Base-by-base conservation (phyloP, 2,329 filamentous ascomycete species). In the Chrysosporium queenslandicum region DNA sequence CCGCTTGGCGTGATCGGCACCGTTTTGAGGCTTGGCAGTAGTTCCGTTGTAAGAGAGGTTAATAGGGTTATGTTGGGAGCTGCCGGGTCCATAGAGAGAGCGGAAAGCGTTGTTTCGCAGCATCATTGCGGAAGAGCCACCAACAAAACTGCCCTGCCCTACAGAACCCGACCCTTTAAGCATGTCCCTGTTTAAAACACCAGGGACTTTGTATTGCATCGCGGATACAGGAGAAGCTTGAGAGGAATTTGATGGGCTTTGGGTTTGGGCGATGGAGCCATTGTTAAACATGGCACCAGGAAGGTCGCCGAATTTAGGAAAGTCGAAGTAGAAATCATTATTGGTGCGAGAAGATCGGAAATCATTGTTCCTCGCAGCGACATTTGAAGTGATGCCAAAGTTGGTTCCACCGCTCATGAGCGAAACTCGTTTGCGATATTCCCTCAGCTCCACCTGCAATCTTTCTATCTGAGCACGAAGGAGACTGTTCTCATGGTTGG, bases 281-380 rank as follows among this genome's bases (percentile, higher is more conserved):
- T 73, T 74, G 55, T 69, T 75, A 55, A 79, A 74, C 11, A 79
- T 70, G 3, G 72, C 68, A 25, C 72, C 74, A 18, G 79, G 78
- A 23, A 94, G 77, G 54, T 82, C 78, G 43, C 92, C 92, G 63
- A 98, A 97, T 65, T 86, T 90, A 58, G 92, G 91, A 58, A 97
- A 97, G 60, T 97, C 91, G 61, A 98, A 97, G 59, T 91, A 84
- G 65, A 97, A 97, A 65, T 85, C 89, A 66, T 86, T 84, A 34
- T 37, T 43, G 27, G 25, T 14, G 59, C 81, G 83, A 67, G 61
- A 77, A 72, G 62, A 77, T 73, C 67, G 70, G 20, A 63, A 69
- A 53, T 72, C 68, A 62, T 67, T 67, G 29, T 69, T 69, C 12
- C 74, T 75, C 55, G 73, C 71, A 21, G 71, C 67, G 49, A 67